Evolutionary conservation across 768 basidiomycete genomes (phyloP), one percentile per base, ranked within the genome.

Genomic region (Tephrocybe sp.): DNA sequence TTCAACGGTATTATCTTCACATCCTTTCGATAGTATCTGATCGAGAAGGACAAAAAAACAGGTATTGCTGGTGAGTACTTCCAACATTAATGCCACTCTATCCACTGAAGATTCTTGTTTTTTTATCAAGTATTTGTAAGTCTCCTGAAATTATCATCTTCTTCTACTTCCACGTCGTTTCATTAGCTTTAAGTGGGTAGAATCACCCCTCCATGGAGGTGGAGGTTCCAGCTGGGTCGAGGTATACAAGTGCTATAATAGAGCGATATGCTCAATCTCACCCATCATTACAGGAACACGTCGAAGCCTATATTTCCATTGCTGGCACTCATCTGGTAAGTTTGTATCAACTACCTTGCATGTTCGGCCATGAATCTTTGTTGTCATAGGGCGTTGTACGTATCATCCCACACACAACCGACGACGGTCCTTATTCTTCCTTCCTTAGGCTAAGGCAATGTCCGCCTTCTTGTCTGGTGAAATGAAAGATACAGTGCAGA

Each of bases 221-320:
- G 95, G 93, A 12, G 95, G 94, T 2, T 69, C 82, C 6, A 71
- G 80, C 22, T 98, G 95, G 95, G 93, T 95, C 11, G 94, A 98
- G 75, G 91, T 91, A 53, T 46, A 68, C 49, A 27, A 21, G 13
- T 3, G 15, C 25, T 16, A 22, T 40, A 22, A 34, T 40, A 34
- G 11, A 30, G 24, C 34, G 1, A 11, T n/a, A n/a, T n/a, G 22
- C 11, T 18, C 16, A 44, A 36, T 18, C 3, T 29, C 0, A 41
- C 9, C 33, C 5, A 52, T 18, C 13, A 48, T 42, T 47, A 4
- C 40, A 91, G 86, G 78, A 87, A 49, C 86, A 99, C 65, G 79
- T 99, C 41, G 90, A 93, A 63, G 79, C 88, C 0, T 87, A 88
- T 60, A 77, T 94, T 23, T 82, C 86, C 49, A 81, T 97, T 48